Base-by-base conservation (phyloP, 2,329 filamentous ascomycete genomes). In the Colletotrichum destructivum region DNA sequence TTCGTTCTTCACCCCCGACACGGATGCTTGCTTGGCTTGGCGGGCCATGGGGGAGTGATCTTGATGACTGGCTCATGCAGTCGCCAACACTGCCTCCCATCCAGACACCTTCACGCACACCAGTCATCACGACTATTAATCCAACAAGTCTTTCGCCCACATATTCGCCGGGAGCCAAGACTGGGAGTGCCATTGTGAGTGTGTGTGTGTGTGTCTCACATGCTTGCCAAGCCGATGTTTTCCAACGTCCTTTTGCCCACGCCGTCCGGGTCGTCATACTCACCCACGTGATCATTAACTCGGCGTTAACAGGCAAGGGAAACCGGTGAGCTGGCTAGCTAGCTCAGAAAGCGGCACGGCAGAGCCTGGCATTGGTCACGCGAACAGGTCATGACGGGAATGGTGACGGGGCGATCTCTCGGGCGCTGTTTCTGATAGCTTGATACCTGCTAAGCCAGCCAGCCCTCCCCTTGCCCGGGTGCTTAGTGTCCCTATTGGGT, bases 141-240 rank as follows among this genome's bases (percentile, higher is more conserved):
- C 31, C 9, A 38, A 8, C 26, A 55, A 54, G 13, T 18, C 38
- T 59, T 46, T 35, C 31, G 8, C 9, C 47, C 26, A 38, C 21
- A 21, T 56, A 23, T 47, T 64, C 51, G n/a, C 40, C 54, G 31
- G 47, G 21, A 54, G 35, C 61, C 26, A 38, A 40, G 38, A 31
- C 42, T 42, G 12, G 21, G 18, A 52, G 16, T 47, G 54, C 54
- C 62, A 40, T 66, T 66, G 62, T 35, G 26, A n/a, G n/a, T n/a
- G n/a, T n/a, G n/a, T n/a, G n/a, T n/a, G n/a, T 40, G 4, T 13
- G 18, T 55, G 52, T 60, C 67, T 69, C 62, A 69, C 67, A 60
- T 69, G 62, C 62, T 61, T 66, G 62, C 67, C 62, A 59, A 54
- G 55, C 26, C n/a, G 26, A 35, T 42, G 31, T 44, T 59, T 35